phyloP scores from a whole-genome alignment of 106 monocot genomes.

The Hemerocallis citrina region DNA sequence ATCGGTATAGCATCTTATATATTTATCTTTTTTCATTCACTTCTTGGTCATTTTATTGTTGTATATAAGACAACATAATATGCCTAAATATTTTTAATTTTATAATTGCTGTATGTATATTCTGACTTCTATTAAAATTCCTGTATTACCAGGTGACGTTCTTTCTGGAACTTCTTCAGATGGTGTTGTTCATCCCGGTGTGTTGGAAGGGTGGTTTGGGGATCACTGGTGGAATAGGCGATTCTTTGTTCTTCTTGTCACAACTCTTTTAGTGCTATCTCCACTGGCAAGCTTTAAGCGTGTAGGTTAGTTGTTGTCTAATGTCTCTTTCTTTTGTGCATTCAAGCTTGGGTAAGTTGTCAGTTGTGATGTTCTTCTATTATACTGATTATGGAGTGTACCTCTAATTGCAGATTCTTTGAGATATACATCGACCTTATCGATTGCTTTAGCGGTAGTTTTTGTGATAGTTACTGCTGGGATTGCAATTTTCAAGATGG shows the following conservation, averaged over 20 bases:
- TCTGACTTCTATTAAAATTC: neutral
- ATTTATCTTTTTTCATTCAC: neutral
- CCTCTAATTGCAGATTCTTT: constrained; percentile 66
- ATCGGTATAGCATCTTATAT: constrained; percentile 37
- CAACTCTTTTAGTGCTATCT: constrained; percentile 36
- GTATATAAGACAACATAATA: no score
- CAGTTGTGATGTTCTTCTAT: neutral
- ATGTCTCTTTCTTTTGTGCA: neutral
- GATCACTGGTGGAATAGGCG: constrained; percentile 75
- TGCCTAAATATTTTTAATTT: no score
- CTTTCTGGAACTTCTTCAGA: constrained; percentile 71
- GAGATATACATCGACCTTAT: constrained; percentile 50
- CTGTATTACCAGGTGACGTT: constrained; percentile 50
- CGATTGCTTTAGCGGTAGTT: constrained; percentile 50
- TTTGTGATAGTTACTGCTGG: constrained; percentile 57
- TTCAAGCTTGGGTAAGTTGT: neutral
- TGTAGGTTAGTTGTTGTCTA: constrained; percentile 21
- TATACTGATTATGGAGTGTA: no score
- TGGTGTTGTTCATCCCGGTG: constrained; percentile 60
- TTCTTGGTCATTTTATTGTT: neutral
- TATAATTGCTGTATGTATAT: no score
- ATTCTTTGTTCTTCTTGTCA: constrained; percentile 42
- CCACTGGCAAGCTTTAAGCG: constrained; percentile 58
- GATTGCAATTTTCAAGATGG: constrained; percentile 42
- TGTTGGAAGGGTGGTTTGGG: constrained; percentile 89